Evolutionary conservation across 2,329 filamentous ascomycete species (phyloP), one percentile per base, ranked within the genome.

Genomic region (Coniochaeta sp.): DNA sequence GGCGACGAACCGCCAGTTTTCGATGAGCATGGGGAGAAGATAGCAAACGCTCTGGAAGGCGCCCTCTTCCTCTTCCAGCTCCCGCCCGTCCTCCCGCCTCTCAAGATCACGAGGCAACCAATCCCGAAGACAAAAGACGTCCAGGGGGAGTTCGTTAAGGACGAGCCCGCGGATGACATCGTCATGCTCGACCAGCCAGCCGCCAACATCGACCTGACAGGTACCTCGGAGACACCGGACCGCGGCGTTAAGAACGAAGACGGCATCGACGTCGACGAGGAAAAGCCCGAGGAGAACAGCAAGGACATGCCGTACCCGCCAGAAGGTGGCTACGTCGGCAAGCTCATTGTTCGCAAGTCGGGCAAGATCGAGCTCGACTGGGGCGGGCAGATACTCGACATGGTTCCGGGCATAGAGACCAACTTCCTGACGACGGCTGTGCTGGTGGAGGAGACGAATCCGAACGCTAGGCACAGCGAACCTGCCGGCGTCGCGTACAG

Each of bases 11-110:
- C 16, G 30, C 7, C 45, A 48, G 45, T 12, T n/a, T 9, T 38
- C 45, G 54, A 48, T 9, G 38, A 47, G 3, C 30, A 50, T 2
- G 50, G 46, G 42, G 54, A 53, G 13, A 48, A 49, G 24, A 46
- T 52, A 31, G 31, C 33, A 2, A 55, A 59, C 12, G 61, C 63
- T 16, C 57, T 62, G 47, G 79, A 83, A 45, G 81, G 82, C 20
- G 74, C 79, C 32, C 64, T 85, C 50, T 85, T 83, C 55, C 71
- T 86, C 48, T 85, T 85, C 67, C 82, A 85, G 58, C 79, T 86
- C 57, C 82, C 82, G 35, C 81, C 81, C 5, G 68, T 84, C 4
- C 71, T 85, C 10, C 81, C 82, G 7, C 76, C 79, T 0, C 67
- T 85, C n/a, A 54, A 69, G 64, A 31, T 48, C 27, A 31, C 24